Evolutionary conservation across 2,329 filamentous ascomycete species (phyloP).

Genomic region (Gliomastix tumulicola): DNA sequence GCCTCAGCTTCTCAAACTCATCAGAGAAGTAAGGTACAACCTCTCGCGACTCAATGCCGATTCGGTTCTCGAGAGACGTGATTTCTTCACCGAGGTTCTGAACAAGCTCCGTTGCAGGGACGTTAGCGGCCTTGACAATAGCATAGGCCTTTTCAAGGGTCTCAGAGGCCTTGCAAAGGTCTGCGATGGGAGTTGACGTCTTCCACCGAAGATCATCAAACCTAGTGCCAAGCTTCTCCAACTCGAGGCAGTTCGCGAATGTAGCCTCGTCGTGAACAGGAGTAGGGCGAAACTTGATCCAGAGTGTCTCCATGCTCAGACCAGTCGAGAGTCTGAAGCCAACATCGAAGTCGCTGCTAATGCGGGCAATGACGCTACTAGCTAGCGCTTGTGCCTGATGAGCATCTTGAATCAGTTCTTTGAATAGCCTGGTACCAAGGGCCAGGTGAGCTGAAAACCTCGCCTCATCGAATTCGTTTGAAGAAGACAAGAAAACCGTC

Average conservation of each 20-base stretch:
- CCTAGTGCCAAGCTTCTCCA: conserved; percentile 49
- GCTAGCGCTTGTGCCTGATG: not conserved
- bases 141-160: conserved; percentile 50
- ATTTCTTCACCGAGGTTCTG: conserved; percentile 43
- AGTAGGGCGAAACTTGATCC: conserved; percentile 63
- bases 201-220: conserved; percentile 59
- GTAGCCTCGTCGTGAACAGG: conserved; percentile 39
- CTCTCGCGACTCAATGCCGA: conserved; percentile 31
- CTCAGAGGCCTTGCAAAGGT: conserved; percentile 44
- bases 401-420: conserved; percentile 8
- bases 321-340: conserved; percentile 70
- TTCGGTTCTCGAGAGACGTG: conserved; percentile 37
- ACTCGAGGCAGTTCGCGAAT: conserved; percentile 37
- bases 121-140: conserved; percentile 36
- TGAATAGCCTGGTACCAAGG: conserved; percentile 37
- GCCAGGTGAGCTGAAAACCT: conserved; percentile 56
- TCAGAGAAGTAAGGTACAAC: conserved; percentile 42
- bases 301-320: conserved; percentile 72
- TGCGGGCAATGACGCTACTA: conserved; percentile 24
- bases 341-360: conserved; percentile 54
- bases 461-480: conserved; percentile 49
- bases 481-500: conserved; percentile 40
- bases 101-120: conserved; percentile 39
- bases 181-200: conserved; percentile 40
- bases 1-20: conserved; percentile 51